Evolutionary conservation across 495 filamentous ascomycete genomes (phyloP).

Genomic region (Penicillium daleae): DNA sequence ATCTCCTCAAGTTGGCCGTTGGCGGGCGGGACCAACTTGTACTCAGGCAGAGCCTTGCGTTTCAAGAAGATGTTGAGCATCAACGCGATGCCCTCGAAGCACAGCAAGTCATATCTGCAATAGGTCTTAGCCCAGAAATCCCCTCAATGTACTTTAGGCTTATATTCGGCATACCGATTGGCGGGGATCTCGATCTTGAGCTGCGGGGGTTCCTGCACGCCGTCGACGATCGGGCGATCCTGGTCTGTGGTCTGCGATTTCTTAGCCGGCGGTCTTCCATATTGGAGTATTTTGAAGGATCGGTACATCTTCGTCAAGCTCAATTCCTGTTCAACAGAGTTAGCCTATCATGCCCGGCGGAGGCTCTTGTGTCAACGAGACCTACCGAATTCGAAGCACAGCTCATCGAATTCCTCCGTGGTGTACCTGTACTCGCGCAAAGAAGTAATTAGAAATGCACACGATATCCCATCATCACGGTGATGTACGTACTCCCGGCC

Average conservation of each 20-base stretch:
- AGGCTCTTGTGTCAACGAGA: conserved; percentile 15
- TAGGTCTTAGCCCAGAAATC: conserved; percentile 27
- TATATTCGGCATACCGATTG: conserved; percentile 63
- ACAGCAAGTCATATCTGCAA: conserved; percentile 92
- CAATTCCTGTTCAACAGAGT: conserved; percentile 66
- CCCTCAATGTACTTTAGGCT: background rate
- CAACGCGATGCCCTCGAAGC: conserved; percentile 94
- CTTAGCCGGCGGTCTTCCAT: conserved; percentile 21
- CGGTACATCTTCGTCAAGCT: conserved; percentile 89
- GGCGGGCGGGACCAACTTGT: conserved; percentile 68
- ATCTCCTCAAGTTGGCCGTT: conserved; percentile 77
- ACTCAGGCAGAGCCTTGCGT: conserved; percentile 74
- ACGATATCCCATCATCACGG: background rate
- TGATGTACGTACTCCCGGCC: conserved; percentile 72
- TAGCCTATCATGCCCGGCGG: conserved; percentile 41
- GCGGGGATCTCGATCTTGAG: conserved; percentile 99
- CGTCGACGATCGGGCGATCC: conserved; percentile 72
- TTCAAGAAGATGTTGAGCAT: conserved; percentile 95
- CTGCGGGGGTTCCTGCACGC: conserved; percentile 84
- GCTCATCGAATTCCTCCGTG: conserved; percentile 89
- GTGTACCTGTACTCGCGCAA: conserved; percentile 65
- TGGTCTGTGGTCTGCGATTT: conserved; percentile 66
- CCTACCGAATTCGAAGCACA: conserved; percentile 97
- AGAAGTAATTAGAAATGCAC: conserved; percentile 4
- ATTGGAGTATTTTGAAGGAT: background rate